Base-by-base conservation (phyloP, 495 filamentous ascomycete species). In the Aspergillus sclerotioniger region DNA sequence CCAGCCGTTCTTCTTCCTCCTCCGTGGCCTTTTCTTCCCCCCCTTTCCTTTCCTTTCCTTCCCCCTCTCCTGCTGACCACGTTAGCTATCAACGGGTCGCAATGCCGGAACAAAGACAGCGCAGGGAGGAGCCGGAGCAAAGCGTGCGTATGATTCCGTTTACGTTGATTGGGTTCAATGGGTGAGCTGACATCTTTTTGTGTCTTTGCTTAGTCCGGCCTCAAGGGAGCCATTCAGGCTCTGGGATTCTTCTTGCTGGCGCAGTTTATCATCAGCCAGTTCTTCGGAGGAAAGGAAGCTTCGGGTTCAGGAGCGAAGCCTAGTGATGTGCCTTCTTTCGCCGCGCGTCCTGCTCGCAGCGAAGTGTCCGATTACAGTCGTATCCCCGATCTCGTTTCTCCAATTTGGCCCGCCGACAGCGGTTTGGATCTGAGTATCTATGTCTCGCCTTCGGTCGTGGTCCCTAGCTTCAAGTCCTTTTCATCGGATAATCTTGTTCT, bases 361-460 rank as follows among this genome's bases (percentile, higher is more conserved):
- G 74, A 87, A 60, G 84, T 87, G 53, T 80, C 84, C 41, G 66
- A 80, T 31, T 94, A 90, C 76, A 91, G 81, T 67, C 70, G 78
- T 19, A 75, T 94, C 52, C 93, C 94, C 25, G 84, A 92, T 56
- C 73, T 79, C 28, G 80, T 96, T 57, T 86, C 88, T 10, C 91
- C 95, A 6, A 93, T 98, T 66, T 98, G 94, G 94, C 85, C 89
- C 0, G 62, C 78, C 17, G 84, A 93, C 68, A 90, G 84, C 63
- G 71, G 82, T 41, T 64, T 98, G 59, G 94, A 98, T 75, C 84
- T 98, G 62, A 81, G 82, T 54, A 81, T 98, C 62, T 94, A 93
- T 66, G 82, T 97, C 46, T 89, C 90, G 6, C 82, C 90, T 3
- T 89, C 88, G 0, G 76, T 92, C 21, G 77, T 83, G 3, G 79